A percentile compares a stretch with the other conserved stretches of the same genome.
Evolutionary conservation across 371 early-diverging fungal species (phyloP).

Genomic region (Rhizopus delemar): DNA sequence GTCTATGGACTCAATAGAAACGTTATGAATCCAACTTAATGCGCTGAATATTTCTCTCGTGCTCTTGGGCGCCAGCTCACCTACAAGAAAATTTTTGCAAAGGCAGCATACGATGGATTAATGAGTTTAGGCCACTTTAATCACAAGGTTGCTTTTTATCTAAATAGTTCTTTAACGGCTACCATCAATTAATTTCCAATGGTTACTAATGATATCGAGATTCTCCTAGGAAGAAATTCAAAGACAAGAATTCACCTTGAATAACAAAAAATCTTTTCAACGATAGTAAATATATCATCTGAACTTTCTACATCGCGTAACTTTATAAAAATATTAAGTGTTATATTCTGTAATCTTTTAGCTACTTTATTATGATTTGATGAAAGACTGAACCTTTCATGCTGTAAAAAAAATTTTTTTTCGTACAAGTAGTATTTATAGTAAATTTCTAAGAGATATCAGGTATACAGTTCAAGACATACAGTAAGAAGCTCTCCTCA

Average conservation of each 20-base stretch:
- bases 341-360: too few relatives aligned
- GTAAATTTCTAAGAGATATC: too few relatives aligned
- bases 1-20: slow-evolving; percentile 21
- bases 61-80: slow-evolving; percentile 18
- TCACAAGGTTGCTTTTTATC: slow-evolving; percentile 7
- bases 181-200: background rate
- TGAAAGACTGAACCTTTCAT: too few relatives aligned
- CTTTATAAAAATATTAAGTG: too few relatives aligned
- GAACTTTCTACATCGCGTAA: too few relatives aligned
- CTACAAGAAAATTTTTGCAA: slow-evolving; percentile 6
- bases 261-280: background rate
- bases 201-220: background rate
- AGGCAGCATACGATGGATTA: slow-evolving; percentile 12
- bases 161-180: background rate
- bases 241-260: slow-evolving; percentile 7
- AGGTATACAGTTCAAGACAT: too few relatives aligned
- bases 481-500: too few relatives aligned
- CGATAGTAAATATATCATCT: too few relatives aligned
- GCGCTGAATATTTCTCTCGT: slow-evolving; percentile 11
- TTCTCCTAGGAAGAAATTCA: slow-evolving; percentile 18
- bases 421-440: too few relatives aligned
- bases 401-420: too few relatives aligned
- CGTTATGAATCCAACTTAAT: slow-evolving; percentile 4
- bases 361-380: too few relatives aligned
- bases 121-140: slow-evolving; percentile 6